These are phyloP conservation scores for Chytridium lagenaria DNA, from an alignment of 371 early-diverging fungal species.

Conservation along the genomic window DNA sequence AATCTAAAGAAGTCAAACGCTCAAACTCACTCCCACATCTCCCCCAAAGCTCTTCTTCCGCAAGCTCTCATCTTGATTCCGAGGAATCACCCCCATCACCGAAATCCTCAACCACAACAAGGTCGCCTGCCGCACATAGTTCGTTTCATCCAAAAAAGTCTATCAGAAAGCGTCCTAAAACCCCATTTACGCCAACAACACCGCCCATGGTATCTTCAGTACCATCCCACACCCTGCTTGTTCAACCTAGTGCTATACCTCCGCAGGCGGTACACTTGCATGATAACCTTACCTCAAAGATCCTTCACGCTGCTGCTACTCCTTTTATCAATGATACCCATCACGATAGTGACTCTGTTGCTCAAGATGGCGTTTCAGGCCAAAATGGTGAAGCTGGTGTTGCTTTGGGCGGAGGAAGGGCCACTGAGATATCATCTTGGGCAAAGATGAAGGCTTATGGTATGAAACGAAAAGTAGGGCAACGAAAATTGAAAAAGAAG, in stretches of 20 bases:
- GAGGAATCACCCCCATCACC: not conserved
- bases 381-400: too few relatives aligned
- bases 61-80: not conserved
- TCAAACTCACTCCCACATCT: too few relatives aligned
- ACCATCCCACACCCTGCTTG: too few relatives aligned
- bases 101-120: not conserved
- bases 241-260: not conserved
- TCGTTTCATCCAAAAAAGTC: slow-evolving; percentile 14
- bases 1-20: too few relatives aligned
- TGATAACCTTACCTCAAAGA: not conserved
- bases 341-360: too few relatives aligned
- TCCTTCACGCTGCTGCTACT: not conserved
- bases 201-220: not conserved
- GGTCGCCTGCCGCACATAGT: not conserved
- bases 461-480: too few relatives aligned
- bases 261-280: not conserved
- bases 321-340: too few relatives aligned
- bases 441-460: too few relatives aligned
- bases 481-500: too few relatives aligned
- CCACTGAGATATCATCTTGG: too few relatives aligned
- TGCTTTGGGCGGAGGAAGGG: too few relatives aligned
- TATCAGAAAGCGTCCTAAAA: not conserved
- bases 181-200: not conserved
- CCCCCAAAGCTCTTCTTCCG: not conserved
- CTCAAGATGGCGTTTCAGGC: too few relatives aligned